Base-by-base conservation (phyloP, 2,329 filamentous ascomycete genomes). In the Penicillium frequentans region DNA sequence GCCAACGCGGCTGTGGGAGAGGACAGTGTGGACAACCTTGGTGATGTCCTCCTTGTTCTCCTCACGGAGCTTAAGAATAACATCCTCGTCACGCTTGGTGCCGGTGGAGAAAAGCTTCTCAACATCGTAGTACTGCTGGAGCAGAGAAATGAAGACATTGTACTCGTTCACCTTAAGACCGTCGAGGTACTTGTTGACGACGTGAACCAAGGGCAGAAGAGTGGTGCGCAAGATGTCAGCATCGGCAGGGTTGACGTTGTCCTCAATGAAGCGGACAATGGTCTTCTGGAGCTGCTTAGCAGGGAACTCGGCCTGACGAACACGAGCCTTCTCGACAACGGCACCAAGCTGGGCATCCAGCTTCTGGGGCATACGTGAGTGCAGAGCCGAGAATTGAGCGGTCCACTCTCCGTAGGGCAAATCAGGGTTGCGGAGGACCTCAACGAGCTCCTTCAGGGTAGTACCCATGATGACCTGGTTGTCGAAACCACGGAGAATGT, bases 361-460 rank as follows among this genome's bases (percentile, higher is more conserved):
- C 79, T 93, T 97, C 73, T 93, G 89, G 0, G 95, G 95, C 90
- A 98, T 99, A 68, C 95, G 90, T 7, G 93, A 90, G 76, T 98
- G 93, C n/a, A 99, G 85, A 23, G 95, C 95, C 49, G 95, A 96
- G 66, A 96, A 95, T 72, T 98, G 92, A 6, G 93, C 90, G 62
- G 90, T 92, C 91, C 93, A 99, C 76, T 99, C 92, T 74, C 93
- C 92, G 73, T 95, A 99, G 1, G 95, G 95, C 61, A 99, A 84
- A 69, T 97, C 93, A 1, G 90, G 87, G 70, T 96, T 86, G 43
- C 93, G 88, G 23, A 99, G 85, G 11, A 99, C 93, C 58, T 91
- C 86, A n/a, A 97, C 87, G 37, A 98, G 82, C 72, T 95, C 90
- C 77, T 90, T 91, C 23, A 99, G 82, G 1, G 92, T 95, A 58